Percentiles rank a stretch among this genome's conserved stretches.
Conservation (phyloP, 345 rosid genomes). For the Dimocarpus longan region DNA sequence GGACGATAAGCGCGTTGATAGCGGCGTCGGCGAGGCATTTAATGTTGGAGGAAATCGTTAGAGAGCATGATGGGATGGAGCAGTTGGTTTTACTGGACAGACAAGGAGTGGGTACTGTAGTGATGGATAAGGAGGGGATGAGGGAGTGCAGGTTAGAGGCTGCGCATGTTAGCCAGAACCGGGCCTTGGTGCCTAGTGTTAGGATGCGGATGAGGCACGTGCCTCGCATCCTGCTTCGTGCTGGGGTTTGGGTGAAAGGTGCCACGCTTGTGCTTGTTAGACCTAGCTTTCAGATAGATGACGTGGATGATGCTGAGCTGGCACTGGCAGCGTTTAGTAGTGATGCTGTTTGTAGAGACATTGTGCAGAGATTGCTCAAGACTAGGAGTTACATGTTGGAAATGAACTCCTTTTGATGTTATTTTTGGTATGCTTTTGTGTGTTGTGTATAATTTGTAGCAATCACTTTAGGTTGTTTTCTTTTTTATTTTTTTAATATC, state of each 20-base stretch:
- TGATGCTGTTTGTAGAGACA: conserved; percentile 34
- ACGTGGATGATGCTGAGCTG: conserved; percentile 45
- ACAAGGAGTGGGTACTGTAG: conserved; percentile 48
- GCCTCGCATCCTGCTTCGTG: conserved; percentile 22
- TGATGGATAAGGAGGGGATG: conserved; percentile 44
- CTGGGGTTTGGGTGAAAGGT: conserved; percentile 32
- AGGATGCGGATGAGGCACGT: conserved; percentile 58
- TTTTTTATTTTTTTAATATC: too few relatives aligned
- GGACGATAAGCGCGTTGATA: conserved; percentile 56
- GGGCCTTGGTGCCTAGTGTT: conserved; percentile 43
- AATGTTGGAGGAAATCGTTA: conserved; percentile 39
- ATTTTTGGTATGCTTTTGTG: not conserved
- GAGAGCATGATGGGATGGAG: conserved; percentile 35
- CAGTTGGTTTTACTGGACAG: conserved; percentile 36
- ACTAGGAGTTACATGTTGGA: conserved; percentile 40
- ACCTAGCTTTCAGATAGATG: conserved; percentile 22
- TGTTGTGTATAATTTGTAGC: not conserved
- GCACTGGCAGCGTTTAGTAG: conserved; percentile 44
- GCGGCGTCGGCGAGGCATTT: conserved; percentile 50
- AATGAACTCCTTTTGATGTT: conserved; percentile 47
- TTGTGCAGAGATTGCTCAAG: conserved; percentile 37
- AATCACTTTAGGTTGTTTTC: not conserved
- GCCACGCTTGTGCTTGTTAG: conserved; percentile 50
- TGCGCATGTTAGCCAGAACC: conserved; percentile 19
- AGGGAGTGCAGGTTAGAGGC: conserved; percentile 34